Evolutionary conservation across 2,329 filamentous ascomycete species (phyloP).

Genomic region (Fusarium nurragi): DNA sequence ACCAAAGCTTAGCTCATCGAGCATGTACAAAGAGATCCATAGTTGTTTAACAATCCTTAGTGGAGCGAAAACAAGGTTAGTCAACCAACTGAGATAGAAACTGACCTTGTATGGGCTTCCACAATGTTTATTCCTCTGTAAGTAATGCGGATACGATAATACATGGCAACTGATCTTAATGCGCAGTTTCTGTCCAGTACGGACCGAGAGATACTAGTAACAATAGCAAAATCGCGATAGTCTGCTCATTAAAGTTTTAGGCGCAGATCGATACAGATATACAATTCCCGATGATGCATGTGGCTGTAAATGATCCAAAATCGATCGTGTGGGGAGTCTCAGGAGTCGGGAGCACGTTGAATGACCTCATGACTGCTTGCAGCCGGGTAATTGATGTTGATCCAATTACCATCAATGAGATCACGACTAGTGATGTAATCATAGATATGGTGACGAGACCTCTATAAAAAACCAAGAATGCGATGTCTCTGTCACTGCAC

Average conservation of each 20-base stretch:
- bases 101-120: no score
- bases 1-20: no score
- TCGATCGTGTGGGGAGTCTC: not conserved
- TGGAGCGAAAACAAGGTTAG: no score
- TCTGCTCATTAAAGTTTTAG: not conserved
- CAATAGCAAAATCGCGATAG: not conserved
- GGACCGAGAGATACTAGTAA: not conserved
- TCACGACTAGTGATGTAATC: slow-evolving; percentile 10
- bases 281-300: not conserved
- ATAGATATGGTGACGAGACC: not conserved
- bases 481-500: not conserved
- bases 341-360: not conserved
- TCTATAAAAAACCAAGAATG: slow-evolving; percentile 1
- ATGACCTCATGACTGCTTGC: slow-evolving; percentile 9
- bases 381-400: not conserved
- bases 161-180: not conserved
- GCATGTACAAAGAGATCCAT: no score
- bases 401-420: slow-evolving; percentile 1
- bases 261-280: not conserved
- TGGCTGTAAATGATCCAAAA: not conserved
- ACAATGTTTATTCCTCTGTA: no score
- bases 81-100: no score
- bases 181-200: not conserved
- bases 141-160: no score
- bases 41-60: no score